Conservation (phyloP, 2,329 filamentous ascomycete species). For the Elsinoe perseae region DNA sequence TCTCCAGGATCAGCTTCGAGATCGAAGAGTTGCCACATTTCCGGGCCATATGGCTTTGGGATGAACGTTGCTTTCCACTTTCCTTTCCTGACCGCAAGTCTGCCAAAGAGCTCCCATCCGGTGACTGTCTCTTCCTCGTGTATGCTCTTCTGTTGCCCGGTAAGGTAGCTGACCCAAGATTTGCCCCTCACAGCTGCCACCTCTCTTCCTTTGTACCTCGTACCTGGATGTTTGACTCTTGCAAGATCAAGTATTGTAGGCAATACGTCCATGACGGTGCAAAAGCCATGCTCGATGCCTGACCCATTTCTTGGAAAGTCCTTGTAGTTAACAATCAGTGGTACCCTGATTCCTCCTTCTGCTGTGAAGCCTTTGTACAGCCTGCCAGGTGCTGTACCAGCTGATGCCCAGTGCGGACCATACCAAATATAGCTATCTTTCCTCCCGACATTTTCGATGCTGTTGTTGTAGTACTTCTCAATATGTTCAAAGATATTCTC, state of each 20-base stretch:
- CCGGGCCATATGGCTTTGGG: slow-evolving; percentile 25
- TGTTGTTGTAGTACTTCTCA: slow-evolving; percentile 33
- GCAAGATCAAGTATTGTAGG: slow-evolving; percentile 34
- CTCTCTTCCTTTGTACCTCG: slow-evolving; percentile 25
- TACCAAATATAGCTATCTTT: slow-evolving; percentile 34
- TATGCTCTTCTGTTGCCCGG: slow-evolving; percentile 11
- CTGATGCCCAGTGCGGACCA: slow-evolving; percentile 28
- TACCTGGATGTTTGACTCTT: slow-evolving; percentile 27
- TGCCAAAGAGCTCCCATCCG: slow-evolving; percentile 33
- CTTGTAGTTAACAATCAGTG: slow-evolving; percentile 31
- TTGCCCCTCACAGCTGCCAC: slow-evolving; percentile 29
- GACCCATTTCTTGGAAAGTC: slow-evolving; percentile 18
- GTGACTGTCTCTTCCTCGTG: slow-evolving; percentile 25
- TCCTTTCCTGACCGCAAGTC: slow-evolving; percentile 30
- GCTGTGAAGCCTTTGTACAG: slow-evolving; percentile 23
- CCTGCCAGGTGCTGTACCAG: slow-evolving; percentile 22
- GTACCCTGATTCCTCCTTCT: slow-evolving; percentile 32
- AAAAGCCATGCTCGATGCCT: slow-evolving; percentile 28
- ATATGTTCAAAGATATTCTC: slow-evolving; percentile 28
- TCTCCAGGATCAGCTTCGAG: slow-evolving; percentile 30
- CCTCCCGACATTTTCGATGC: slow-evolving; percentile 31
- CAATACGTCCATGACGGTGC: slow-evolving; percentile 33
- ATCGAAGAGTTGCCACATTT: slow-evolving; percentile 33
- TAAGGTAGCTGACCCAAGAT: slow-evolving; percentile 27
- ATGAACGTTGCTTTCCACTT: slow-evolving; percentile 32